These are phyloP conservation scores for Rosellinia necatrix DNA, from an alignment of 2,329 filamentous ascomycete genomes.

Conservation along the genomic window DNA sequence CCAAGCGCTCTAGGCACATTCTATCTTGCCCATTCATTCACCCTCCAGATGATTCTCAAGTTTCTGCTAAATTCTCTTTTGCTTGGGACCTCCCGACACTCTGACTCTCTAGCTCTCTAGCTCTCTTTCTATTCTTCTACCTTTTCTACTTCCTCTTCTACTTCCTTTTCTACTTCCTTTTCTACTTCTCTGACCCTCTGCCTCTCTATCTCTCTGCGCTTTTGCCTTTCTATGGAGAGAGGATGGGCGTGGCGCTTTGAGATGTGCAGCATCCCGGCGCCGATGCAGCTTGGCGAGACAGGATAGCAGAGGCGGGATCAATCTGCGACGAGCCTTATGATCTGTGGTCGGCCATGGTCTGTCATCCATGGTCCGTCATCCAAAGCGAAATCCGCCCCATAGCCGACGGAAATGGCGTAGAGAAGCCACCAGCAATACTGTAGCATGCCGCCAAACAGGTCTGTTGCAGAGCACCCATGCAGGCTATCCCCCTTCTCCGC, in stretches of 20 bases:
- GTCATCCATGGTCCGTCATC: background rate
- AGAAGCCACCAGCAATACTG: constrained; percentile 6
- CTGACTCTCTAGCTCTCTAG: background rate
- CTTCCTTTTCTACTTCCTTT: background rate
- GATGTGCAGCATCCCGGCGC: constrained; percentile 25
- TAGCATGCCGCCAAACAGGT: constrained; percentile 30
- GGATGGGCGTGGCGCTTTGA: constrained; percentile 14
- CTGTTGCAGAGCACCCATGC: constrained; percentile 40
- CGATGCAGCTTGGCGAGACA: constrained; percentile 29
- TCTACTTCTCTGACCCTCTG: background rate
- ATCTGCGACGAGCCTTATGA: constrained; percentile 14
- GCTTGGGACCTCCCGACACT: background rate
- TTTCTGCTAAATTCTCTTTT: background rate
- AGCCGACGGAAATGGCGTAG: background rate
- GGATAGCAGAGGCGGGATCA: background rate
- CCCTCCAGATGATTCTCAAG: background rate
- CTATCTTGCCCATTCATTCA: background rate
- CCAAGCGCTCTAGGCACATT: background rate
- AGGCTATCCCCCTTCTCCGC: constrained; percentile 36
- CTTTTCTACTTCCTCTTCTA: background rate
- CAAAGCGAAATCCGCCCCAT: background rate
- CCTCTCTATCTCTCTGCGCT: background rate
- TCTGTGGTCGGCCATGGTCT: constrained; percentile 4
- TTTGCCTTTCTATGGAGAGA: background rate
- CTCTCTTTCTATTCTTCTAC: background rate